These are phyloP conservation scores for Leishmania braziliensis DNA, from an alignment of 208 protist genomes.

Conservation along the genomic window DNA sequence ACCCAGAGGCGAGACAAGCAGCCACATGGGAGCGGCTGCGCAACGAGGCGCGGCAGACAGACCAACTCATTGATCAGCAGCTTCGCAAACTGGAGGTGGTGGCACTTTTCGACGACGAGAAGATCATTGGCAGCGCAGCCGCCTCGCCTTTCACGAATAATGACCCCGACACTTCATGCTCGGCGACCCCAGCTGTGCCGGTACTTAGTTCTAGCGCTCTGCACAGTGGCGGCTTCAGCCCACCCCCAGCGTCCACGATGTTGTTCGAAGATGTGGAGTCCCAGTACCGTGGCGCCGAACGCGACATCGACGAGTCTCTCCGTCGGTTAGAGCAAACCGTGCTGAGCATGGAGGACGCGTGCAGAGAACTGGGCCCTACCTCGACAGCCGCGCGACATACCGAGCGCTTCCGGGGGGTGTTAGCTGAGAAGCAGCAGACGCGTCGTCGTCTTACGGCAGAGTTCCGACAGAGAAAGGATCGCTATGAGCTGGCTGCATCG, in stretches of 20 bases:
- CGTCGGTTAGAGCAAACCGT: constrained; percentile 32
- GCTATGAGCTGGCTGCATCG: constrained; percentile 57
- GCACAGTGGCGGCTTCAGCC: background rate
- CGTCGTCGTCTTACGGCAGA: constrained; percentile 45
- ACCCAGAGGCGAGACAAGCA: constrained; percentile 20
- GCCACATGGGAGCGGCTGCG: constrained; percentile 67
- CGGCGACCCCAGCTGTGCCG: constrained; percentile 5
- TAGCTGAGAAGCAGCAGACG: constrained; percentile 55
- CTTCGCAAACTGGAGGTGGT: constrained; percentile 48
- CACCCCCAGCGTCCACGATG: background rate
- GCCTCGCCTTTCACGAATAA: background rate
- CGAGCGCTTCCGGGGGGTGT: constrained; percentile 64
- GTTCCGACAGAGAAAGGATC: constrained; percentile 58
- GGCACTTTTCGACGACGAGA: constrained; percentile 41
- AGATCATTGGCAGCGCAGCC: constrained; percentile 6
- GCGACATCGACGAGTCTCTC: constrained; percentile 32
- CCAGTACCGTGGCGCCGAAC: constrained; percentile 24
- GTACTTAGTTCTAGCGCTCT: constrained; percentile 1
- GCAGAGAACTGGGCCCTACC: constrained; percentile 26
- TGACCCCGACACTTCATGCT: background rate
- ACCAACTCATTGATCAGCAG: constrained; percentile 63
- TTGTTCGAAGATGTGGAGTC: constrained; percentile 25
- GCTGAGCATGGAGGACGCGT: constrained; percentile 32
- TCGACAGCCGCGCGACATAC: constrained; percentile 46
- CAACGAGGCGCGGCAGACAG: constrained; percentile 64